These are phyloP conservation scores for Cyclanthera cordifolia DNA, from an alignment of 306 rosid species.

Conservation along the genomic window DNA sequence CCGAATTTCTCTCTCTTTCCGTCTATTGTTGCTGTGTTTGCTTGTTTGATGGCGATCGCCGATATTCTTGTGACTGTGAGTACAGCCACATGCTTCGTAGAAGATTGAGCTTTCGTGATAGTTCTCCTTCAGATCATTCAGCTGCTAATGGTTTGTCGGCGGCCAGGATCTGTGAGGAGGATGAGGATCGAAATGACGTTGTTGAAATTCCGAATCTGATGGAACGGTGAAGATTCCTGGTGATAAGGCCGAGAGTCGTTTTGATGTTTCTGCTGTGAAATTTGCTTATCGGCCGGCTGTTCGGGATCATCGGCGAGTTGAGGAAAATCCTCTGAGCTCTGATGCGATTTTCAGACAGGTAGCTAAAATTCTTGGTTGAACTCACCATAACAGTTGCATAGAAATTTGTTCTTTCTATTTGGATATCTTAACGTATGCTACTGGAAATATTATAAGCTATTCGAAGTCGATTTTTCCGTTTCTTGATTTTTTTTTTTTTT, in stretches of 20 bases:
- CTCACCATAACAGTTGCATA: no score
- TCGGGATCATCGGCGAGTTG: conserved; percentile 68
- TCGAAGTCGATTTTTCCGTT: conserved; percentile 44
- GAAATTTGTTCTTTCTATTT: no score
- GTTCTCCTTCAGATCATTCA: conserved; percentile 23
- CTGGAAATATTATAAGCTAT: no score
- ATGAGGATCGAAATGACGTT: conserved; percentile 22
- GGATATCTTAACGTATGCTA: no score
- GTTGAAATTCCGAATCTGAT: conserved; percentile 13
- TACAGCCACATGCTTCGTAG: conserved; percentile 32
- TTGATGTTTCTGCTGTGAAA: conserved; percentile 24
- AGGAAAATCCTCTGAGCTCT: conserved; percentile 73
- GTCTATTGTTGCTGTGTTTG: not conserved
- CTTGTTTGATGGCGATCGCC: conserved; percentile 40
- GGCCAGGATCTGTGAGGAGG: conserved; percentile 23
- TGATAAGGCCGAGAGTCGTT: conserved; percentile 11
- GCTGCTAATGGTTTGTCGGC: conserved; percentile 17
- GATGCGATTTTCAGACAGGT: conserved; percentile 44
- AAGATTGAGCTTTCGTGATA: conserved; percentile 22
- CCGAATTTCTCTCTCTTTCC: not conserved
- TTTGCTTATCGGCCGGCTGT: conserved; percentile 50
- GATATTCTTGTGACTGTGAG: conserved; percentile 38
- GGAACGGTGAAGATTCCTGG: conserved; percentile 19
- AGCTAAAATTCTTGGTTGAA: no score
- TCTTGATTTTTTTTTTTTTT: conserved; percentile 52